phyloP scores from a whole-genome alignment of 106 monocot species.

The Triglochin maritima region DNA sequence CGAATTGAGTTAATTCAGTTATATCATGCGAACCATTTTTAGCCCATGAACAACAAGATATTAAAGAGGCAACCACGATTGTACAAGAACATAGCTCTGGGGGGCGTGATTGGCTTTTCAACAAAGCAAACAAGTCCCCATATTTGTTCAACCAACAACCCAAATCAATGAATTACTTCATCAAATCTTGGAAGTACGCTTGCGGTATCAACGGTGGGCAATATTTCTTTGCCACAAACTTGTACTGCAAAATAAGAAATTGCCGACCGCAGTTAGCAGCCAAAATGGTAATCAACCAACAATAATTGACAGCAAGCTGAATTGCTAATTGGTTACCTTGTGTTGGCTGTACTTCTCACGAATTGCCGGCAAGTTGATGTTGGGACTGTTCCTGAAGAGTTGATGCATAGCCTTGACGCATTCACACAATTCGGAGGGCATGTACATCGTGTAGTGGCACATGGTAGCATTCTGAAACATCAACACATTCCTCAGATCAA shows the following conservation, averaged over 20 bases:
- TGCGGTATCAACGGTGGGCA: constrained; percentile 67
- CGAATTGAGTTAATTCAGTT: no score
- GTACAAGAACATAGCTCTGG: no score
- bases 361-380: constrained; percentile 63
- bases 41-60: no score
- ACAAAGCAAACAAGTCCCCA: no score
- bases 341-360: constrained; percentile 96
- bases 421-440: constrained; percentile 50
- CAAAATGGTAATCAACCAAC: constrained; percentile 71
- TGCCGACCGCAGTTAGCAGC: no score
- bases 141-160: no score
- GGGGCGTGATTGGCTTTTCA: no score
- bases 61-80: no score
- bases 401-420: constrained; percentile 73
- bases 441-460: constrained; percentile 56
- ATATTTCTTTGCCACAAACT: constrained; percentile 85
- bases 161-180: no score
- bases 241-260: constrained; percentile 41
- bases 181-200: constrained; percentile 43
- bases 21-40: no score
- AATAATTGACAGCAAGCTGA: background rate
- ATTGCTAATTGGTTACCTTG: constrained; percentile 33
- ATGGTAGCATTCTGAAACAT: constrained; percentile 62
- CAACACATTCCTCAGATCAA: background rate
- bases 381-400: constrained; percentile 40